Conservation (phyloP, 1,284 basidiomycete genomes). For the Tilletia indica region DNA sequence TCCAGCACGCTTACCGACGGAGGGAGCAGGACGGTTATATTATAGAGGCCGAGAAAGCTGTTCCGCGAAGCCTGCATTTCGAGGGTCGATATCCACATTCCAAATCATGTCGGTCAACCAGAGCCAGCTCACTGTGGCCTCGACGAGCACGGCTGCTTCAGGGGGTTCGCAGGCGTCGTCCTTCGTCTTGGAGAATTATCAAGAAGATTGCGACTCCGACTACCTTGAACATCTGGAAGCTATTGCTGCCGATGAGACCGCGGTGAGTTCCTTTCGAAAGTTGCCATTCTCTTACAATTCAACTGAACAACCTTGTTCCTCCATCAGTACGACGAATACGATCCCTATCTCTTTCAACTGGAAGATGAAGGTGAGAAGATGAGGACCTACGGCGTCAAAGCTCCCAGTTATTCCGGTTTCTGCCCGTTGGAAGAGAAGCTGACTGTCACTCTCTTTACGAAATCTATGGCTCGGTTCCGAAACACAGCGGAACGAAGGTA, state of each 20-base stretch:
- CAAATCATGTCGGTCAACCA: background rate
- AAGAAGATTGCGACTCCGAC: slow-evolving; percentile 46
- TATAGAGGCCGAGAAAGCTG: too few species aligned
- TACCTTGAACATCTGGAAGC: slow-evolving; percentile 49
- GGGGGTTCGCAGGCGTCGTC: slow-evolving; percentile 15
- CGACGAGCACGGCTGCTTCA: slow-evolving; percentile 17
- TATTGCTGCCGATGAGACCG: slow-evolving; percentile 31
- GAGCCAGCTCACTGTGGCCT: slow-evolving; percentile 9
- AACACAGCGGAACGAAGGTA: slow-evolving; percentile 21
- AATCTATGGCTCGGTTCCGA: background rate
- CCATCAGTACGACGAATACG: slow-evolving; percentile 31
- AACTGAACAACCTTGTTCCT: background rate
- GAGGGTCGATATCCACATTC: too few species aligned
- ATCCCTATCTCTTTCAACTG: slow-evolving; percentile 31
- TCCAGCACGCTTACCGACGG: too few species aligned
- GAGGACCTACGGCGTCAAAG: too few species aligned
- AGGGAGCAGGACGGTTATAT: too few species aligned
- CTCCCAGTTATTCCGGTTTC: background rate
- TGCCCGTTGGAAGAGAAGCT: background rate
- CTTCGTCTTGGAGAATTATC: slow-evolving; percentile 6
- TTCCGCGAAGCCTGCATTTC: too few species aligned
- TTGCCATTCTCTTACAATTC: background rate
- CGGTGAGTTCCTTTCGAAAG: slow-evolving; percentile 19
- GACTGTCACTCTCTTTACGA: background rate
- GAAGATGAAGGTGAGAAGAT: slow-evolving; percentile 34